These are phyloP conservation scores for Allantophomopsis lycopodina DNA, from an alignment of 2,329 filamentous ascomycete genomes.

Conservation along the genomic window DNA sequence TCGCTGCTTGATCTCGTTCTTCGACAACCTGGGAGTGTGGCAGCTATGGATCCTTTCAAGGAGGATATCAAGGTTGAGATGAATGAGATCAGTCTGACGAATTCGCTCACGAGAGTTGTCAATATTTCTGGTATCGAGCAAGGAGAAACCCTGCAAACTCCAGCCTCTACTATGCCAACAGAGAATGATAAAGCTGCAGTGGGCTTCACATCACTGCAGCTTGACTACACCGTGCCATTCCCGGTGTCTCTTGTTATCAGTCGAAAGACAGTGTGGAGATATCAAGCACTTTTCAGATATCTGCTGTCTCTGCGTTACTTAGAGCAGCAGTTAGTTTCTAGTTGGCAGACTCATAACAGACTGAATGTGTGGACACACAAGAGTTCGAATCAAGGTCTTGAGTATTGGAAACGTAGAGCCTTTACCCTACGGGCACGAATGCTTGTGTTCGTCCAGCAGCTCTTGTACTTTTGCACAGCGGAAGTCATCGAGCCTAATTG, in stretches of 20 bases:
- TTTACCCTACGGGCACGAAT: slow-evolving; percentile 89
- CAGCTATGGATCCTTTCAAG: slow-evolving; percentile 91
- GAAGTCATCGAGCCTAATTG: slow-evolving; percentile 98
- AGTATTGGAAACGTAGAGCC: slow-evolving; percentile 84
- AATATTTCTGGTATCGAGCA: slow-evolving; percentile 94
- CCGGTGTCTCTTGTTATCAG: slow-evolving; percentile 91
- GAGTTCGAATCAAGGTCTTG: slow-evolving; percentile 58
- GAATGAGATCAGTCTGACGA: slow-evolving; percentile 87
- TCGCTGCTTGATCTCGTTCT: slow-evolving; percentile 91
- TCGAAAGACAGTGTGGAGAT: slow-evolving; percentile 90
- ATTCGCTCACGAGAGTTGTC: slow-evolving; percentile 89
- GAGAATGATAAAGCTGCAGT: slow-evolving; percentile 78
- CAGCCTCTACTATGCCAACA: slow-evolving; percentile 47
- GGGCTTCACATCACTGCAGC: slow-evolving; percentile 83
- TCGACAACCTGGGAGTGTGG: slow-evolving; percentile 89
- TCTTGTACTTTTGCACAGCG: slow-evolving; percentile 91
- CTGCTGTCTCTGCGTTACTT: slow-evolving; percentile 80
- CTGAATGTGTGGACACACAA: slow-evolving; percentile 71
- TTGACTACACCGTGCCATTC: slow-evolving; percentile 91
- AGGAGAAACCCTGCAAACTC: slow-evolving; percentile 66
- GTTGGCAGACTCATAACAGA: slow-evolving; percentile 84
- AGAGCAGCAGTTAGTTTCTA: slow-evolving; percentile 72
- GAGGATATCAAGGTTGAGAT: slow-evolving; percentile 97
- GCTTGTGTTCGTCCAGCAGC: slow-evolving; percentile 93
- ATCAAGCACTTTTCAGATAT: slow-evolving; percentile 92